phyloP scores from a whole-genome alignment of 2,329 filamentous ascomycete genomes.

The Ophiostoma triangulosporum region DNA sequence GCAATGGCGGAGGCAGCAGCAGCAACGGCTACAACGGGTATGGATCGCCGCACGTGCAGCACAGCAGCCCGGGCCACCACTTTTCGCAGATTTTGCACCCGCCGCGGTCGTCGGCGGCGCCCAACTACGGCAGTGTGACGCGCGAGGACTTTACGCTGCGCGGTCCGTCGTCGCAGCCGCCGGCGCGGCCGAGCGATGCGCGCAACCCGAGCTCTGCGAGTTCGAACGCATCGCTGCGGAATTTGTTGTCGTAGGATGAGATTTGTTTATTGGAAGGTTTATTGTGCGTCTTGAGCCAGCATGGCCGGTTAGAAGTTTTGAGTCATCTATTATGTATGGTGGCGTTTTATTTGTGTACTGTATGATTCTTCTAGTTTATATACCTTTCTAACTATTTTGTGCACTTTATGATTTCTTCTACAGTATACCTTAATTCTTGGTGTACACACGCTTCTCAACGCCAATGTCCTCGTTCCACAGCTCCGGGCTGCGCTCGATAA shows the following conservation, averaged over 20 bases:
- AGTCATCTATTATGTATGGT: too few species aligned
- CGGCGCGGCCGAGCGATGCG: slow-evolving; percentile 23
- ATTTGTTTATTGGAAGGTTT: slow-evolving; percentile 1
- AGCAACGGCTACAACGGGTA: slow-evolving; percentile 1
- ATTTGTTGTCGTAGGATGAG: slow-evolving; percentile 47
- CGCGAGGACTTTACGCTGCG: slow-evolving; percentile 14
- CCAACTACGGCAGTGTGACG: slow-evolving; percentile 9
- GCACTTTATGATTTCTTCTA: not conserved
- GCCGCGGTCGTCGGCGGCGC: slow-evolving; percentile 20
- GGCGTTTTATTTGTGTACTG: not conserved
- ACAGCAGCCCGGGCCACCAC: slow-evolving; percentile 26
- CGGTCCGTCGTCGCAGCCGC: slow-evolving; percentile 13
- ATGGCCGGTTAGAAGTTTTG: too few species aligned
- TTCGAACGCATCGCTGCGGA: slow-evolving; percentile 62
- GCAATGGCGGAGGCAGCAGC: not conserved
- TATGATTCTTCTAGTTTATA: not conserved
- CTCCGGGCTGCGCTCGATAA: slow-evolving; percentile 58
- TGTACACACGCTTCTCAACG: slow-evolving; percentile 29
- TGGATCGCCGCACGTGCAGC: slow-evolving; percentile 21
- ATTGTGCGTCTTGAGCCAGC: not conserved
- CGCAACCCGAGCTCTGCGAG: slow-evolving; percentile 53
- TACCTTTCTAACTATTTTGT: not conserved
- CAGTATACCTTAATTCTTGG: slow-evolving; percentile 19
- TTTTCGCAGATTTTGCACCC: slow-evolving; percentile 24
- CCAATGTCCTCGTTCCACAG: slow-evolving; percentile 55